Evolutionary conservation across 331 rosid genomes (phyloP).

Genomic region (Acacia concinna): DNA sequence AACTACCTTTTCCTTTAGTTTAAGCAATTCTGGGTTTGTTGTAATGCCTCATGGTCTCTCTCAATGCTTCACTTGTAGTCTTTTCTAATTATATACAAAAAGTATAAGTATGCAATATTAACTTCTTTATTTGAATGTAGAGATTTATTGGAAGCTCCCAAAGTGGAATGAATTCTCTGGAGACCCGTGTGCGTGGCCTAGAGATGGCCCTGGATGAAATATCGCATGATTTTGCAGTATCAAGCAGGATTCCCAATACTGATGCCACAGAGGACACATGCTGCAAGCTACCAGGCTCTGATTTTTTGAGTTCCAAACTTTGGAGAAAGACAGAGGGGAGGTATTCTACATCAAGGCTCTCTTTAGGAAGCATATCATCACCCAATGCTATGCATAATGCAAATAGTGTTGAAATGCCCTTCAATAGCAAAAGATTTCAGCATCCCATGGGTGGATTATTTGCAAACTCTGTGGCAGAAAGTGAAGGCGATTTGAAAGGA

Average conservation of each 20-base stretch:
- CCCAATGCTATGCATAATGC: slow-evolving; percentile 37
- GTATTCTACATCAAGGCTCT: slow-evolving; percentile 56
- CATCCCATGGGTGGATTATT: slow-evolving; percentile 44
- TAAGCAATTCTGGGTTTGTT: neutral
- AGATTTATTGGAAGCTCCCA: slow-evolving; percentile 95
- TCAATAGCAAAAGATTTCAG: slow-evolving; percentile 51
- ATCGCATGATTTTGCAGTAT: slow-evolving; percentile 75
- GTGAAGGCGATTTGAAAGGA: slow-evolving; percentile 38
- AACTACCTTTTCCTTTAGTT: slow-evolving; percentile 9
- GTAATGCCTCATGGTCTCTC: neutral
- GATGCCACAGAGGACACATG: slow-evolving; percentile 69
- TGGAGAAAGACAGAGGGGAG: slow-evolving; percentile 83
- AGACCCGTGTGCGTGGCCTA: slow-evolving; percentile 87
- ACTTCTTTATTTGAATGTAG: slow-evolving; percentile 45
- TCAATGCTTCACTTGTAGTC: slow-evolving; percentile 2
- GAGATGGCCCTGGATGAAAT: slow-evolving; percentile 91
- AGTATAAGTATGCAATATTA: slow-evolving; percentile 8
- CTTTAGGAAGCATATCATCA: slow-evolving; percentile 49
- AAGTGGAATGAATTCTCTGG: slow-evolving; percentile 80
- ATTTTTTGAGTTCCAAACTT: slow-evolving; percentile 86
- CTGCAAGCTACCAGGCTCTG: slow-evolving; percentile 94
- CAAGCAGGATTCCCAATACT: slow-evolving; percentile 53
- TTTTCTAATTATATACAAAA: neutral
- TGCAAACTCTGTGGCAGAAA: slow-evolving; percentile 44
- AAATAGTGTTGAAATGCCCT: slow-evolving; percentile 37